Conservation (phyloP, 2,329 filamentous ascomycete species). For the Teratosphaeria gauchensis region DNA sequence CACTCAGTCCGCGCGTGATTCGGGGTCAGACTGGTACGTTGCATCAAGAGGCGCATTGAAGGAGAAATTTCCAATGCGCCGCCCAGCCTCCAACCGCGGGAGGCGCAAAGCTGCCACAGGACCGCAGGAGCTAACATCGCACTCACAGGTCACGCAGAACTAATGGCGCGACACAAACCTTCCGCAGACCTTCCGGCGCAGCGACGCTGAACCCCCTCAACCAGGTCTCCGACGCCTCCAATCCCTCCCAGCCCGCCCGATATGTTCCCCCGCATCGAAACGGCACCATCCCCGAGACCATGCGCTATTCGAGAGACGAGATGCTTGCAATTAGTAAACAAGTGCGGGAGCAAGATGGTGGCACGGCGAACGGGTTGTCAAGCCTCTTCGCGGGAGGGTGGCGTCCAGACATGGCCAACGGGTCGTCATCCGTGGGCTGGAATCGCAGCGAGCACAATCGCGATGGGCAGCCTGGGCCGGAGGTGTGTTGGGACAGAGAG, state of each 20-base stretch:
- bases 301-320: constrained; percentile 69
- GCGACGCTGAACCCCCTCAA: constrained; percentile 33
- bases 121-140: constrained; percentile 4
- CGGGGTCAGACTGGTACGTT: constrained; percentile 38
- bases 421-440: constrained; percentile 52
- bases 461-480: constrained; percentile 67
- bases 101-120: constrained; percentile 4
- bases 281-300: constrained; percentile 41
- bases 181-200: constrained; percentile 54
- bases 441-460: constrained; percentile 64
- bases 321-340: constrained; percentile 63
- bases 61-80: neutral
- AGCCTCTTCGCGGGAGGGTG: constrained; percentile 65
- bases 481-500: constrained; percentile 77
- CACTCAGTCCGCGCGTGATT: constrained; percentile 30
- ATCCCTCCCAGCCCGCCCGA: constrained; percentile 23
- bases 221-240: constrained; percentile 14
- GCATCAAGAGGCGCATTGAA: neutral
- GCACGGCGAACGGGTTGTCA: constrained; percentile 55
- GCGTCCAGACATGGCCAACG: constrained; percentile 66
- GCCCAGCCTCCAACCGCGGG: constrained; percentile 1
- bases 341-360: constrained; percentile 47
- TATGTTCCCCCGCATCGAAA: constrained; percentile 58
- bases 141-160: constrained; percentile 49
- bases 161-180: constrained; percentile 59